Evolutionary conservation across 2,329 filamentous ascomycete species (phyloP), one percentile per base, ranked within the genome.

Genomic region (Bipolaris sorokiniana): DNA sequence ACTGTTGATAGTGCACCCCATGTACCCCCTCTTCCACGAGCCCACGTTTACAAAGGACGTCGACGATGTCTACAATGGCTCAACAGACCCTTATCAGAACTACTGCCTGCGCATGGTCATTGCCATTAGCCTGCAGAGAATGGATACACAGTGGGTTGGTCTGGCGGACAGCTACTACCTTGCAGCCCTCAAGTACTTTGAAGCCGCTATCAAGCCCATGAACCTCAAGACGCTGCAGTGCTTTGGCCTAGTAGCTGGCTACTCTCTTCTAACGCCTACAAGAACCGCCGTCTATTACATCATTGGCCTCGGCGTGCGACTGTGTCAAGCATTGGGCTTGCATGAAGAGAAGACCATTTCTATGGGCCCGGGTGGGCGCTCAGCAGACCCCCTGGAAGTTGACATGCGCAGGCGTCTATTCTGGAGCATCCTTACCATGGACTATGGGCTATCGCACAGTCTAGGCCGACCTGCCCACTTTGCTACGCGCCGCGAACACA

Each of bases 151-250:
- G 63, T 98, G 95, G 75, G 92, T 93, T n/a, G 93, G 93, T 22
- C 81, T 98, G 26, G 94, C 95, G 28, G 94, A 98, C 77, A 93
- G 92, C 72, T 98, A 96, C 78, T 98, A 97, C 71, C 83, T 97
- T 20, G 90, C 93, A 22, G 94, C 94, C 5, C 88, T 98, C 79
- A 87, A 89, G 60, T 88, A 88, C 67, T 87, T 98, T 59, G 91
- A 97, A 74, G 86, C 87, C 2, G 88, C 96, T 10, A 84, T 98
- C 52, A 88, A 88, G 51, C 88, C 89, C n/a, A 97, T 96, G 82
- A 91, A 98, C 73, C 78, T 97, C 28, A 91, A 89, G 68, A 96
- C 95, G 0, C 80, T 98, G 15, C 95, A 98, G 77, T 97, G 94
- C 67, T 87, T 97, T 52, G 85, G 90, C 3, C 79, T 99, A 15